Percentiles rank a stretch among this genome's conserved stretches.
phyloP scores from a whole-genome alignment of 1,139 yeast genomes.

The Zygosaccharomyces sapae region DNA sequence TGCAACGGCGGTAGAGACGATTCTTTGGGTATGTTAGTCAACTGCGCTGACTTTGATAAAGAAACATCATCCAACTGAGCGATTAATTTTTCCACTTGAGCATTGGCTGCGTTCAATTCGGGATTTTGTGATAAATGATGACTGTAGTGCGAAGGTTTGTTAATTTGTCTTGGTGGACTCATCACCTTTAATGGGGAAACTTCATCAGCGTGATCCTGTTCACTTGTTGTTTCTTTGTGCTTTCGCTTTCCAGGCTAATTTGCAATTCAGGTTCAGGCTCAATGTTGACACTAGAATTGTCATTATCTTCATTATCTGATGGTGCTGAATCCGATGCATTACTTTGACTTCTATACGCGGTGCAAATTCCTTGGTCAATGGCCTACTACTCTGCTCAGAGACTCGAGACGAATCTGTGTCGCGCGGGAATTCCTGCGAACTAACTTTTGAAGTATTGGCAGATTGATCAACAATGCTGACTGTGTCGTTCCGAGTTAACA shows the following conservation, averaged over 20 bases:
- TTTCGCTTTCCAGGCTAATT: slow-evolving; percentile 4
- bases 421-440: slow-evolving; percentile 3
- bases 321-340: neutral
- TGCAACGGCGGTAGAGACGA: slow-evolving; percentile 7
- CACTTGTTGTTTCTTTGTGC: neutral
- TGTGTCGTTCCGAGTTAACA: slow-evolving; percentile 29
- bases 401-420: slow-evolving; percentile 5
- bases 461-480: slow-evolving; percentile 6
- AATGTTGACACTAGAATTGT: slow-evolving; percentile 18
- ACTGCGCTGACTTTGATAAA: slow-evolving; percentile 24
- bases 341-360: neutral
- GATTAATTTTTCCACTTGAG: slow-evolving; percentile 31
- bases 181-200: slow-evolving; percentile 6
- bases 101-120: slow-evolving; percentile 18
- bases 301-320: neutral
- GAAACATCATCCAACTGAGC: slow-evolving; percentile 34
- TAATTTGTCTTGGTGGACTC: slow-evolving; percentile 6
- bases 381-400: slow-evolving; percentile 2
- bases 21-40: slow-evolving; percentile 5
- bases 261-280: slow-evolving; percentile 21
- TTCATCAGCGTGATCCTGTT: neutral
- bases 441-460: neutral
- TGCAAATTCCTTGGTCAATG: slow-evolving; percentile 1
- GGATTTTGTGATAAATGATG: neutral
- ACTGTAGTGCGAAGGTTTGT: neutral